These are phyloP conservation scores for Russula sp. DNA, from an alignment of 768 basidiomycete species.

Conservation along the genomic window DNA sequence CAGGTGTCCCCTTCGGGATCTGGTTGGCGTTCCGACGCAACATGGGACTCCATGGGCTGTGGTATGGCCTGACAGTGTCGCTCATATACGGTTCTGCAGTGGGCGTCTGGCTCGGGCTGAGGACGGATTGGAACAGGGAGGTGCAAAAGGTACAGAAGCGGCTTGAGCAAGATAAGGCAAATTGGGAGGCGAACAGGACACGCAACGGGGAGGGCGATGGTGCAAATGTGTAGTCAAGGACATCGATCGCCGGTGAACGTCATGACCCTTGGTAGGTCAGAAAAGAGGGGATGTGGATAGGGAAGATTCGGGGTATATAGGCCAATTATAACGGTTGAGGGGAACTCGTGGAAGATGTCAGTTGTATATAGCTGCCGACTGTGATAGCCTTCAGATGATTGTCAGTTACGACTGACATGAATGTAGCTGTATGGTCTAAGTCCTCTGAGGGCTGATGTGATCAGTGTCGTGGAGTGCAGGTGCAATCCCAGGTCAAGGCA, in stretches of 20 bases:
- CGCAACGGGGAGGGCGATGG: background rate
- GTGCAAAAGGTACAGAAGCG: constrained; percentile 58
- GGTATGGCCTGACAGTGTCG: constrained; percentile 76
- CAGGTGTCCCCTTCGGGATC: constrained; percentile 77
- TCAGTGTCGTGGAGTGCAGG: background rate
- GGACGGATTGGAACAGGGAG: constrained; percentile 68
- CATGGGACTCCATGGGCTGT: constrained; percentile 69
- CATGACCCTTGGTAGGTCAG: background rate
- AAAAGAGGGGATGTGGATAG: no score
- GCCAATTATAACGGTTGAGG: no score
- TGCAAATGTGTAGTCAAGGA: background rate
- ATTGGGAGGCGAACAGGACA: background rate
- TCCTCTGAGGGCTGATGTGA: background rate
- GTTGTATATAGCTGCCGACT: background rate
- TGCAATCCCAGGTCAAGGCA: background rate
- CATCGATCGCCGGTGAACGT: background rate
- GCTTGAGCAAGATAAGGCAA: constrained; percentile 37
- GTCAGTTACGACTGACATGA: background rate
- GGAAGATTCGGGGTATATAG: background rate
- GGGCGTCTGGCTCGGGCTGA: constrained; percentile 52
- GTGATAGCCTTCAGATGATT: background rate
- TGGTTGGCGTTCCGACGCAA: constrained; percentile 64
- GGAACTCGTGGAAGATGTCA: background rate
- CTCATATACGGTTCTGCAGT: constrained; percentile 55
- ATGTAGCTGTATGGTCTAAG: background rate